These are phyloP conservation scores for Phytophthora citricola DNA, from an alignment of 352 stramenopile species.

Conservation along the genomic window DNA sequence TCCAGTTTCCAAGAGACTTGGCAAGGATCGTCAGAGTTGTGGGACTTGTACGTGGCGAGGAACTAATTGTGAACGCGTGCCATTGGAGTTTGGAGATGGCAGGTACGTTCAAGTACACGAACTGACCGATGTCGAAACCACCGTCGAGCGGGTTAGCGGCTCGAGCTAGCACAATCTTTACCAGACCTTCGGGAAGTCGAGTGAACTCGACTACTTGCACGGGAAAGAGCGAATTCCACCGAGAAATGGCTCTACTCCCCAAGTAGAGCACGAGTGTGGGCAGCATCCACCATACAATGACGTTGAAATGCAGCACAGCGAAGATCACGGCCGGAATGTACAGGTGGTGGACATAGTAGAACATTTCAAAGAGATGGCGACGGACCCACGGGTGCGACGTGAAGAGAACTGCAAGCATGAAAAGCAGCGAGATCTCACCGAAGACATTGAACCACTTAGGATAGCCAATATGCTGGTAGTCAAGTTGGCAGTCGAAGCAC, in stretches of 20 bases:
- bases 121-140: conserved; percentile 55
- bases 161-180: conserved; percentile 53
- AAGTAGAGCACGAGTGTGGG: conserved; percentile 63
- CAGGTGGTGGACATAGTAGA: conserved; percentile 68
- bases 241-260: conserved; percentile 53
- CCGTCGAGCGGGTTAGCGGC: conserved; percentile 24
- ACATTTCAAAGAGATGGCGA: conserved; percentile 54
- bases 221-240: conserved; percentile 42
- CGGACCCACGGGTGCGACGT: conserved; percentile 64
- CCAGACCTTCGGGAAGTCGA: conserved; percentile 41
- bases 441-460: conserved; percentile 71
- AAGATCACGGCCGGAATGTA: conserved; percentile 59
- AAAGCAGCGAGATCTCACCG: conserved; percentile 59
- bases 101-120: conserved; percentile 67
- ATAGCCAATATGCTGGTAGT: conserved; percentile 46
- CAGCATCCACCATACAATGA: conserved; percentile 61
- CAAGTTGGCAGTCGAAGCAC: conserved; percentile 62
- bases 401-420: conserved; percentile 42
- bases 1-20: conserved; percentile 63
- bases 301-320: conserved; percentile 54
- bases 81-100: conserved; percentile 65
- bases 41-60: conserved; percentile 44
- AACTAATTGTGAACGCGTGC: conserved; percentile 70
- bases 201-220: conserved; percentile 47
- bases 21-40: conserved; percentile 53